Percentiles rank a stretch among this genome's conserved stretches.
These are phyloP conservation scores for Parsonsia alboflavescens DNA, from an alignment of 257 asterid genomes.

Conservation along the genomic window DNA sequence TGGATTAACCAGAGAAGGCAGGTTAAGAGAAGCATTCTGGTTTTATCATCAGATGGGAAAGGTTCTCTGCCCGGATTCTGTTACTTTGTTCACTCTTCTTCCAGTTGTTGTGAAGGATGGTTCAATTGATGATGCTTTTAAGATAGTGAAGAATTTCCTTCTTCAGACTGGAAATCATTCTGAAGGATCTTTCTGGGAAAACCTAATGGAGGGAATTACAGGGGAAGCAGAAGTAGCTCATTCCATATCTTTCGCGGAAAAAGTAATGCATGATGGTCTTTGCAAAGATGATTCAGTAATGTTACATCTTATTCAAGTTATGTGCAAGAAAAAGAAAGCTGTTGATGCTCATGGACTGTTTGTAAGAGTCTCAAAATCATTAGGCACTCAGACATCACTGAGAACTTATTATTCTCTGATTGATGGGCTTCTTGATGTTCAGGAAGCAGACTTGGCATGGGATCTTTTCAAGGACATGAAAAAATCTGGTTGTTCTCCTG, in stretches of 20 bases:
- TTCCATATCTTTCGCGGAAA: constrained; percentile 61
- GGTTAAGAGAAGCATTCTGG: constrained; percentile 80
- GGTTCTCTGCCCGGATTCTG: constrained; percentile 52
- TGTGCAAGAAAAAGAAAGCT: constrained; percentile 70
- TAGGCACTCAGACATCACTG: constrained; percentile 44
- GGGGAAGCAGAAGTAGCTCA: constrained; percentile 54
- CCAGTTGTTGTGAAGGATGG: constrained; percentile 79
- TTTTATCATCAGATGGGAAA: constrained; percentile 88
- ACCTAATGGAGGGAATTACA: constrained; percentile 52
- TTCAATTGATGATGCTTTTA: constrained; percentile 55
- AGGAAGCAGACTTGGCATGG: constrained; percentile 61
- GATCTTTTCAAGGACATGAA: constrained; percentile 65
- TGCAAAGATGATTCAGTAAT: constrained; percentile 65
- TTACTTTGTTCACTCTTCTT: constrained; percentile 62
- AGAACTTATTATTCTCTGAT: constrained; percentile 59
- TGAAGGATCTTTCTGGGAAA: constrained; percentile 59
- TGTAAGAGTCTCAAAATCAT: constrained; percentile 42
- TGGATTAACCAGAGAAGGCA: constrained; percentile 67
- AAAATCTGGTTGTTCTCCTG: constrained; percentile 49
- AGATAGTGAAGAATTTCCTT: constrained; percentile 47
- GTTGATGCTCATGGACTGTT: constrained; percentile 59
- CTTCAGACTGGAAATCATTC: constrained; percentile 21
- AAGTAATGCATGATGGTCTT: constrained; percentile 44
- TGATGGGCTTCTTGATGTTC: constrained; percentile 68
- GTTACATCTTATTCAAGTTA: constrained; percentile 50